Base-by-base conservation (phyloP, 371 early-diverging fungal genomes). In the Mucor plumbeus region DNA sequence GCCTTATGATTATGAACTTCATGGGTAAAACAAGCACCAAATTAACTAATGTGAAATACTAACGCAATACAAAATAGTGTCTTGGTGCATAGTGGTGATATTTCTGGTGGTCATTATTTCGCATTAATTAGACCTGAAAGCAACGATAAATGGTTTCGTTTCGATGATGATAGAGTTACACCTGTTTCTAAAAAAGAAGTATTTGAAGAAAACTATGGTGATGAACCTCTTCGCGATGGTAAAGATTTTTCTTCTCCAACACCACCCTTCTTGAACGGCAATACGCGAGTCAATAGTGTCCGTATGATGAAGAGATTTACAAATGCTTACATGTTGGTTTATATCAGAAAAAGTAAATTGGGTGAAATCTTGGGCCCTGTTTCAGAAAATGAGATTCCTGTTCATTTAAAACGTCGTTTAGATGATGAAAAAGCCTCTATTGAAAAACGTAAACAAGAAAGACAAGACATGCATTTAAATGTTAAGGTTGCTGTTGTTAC, bases 71-170 rank as follows among this genome's bases (percentile, higher is more conserved):
- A 26, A 26, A 26, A 26, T 26, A 89, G 95, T 50, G 99, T 99
- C 0, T 86, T 99, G 61, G 99, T 99, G 8, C 99, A 99, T 78
- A 91, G 90, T 65, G 99, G 99, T 59, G 97, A 95, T 73, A 73
- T 95, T 19, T 88, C 93, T 76, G 95, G 96, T 57, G 99, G 99
- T 0, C 99, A 99, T 84, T 99, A 99, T 77, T 97, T 94, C 85
- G 97, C 96, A 9, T 80, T 96, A 65, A 69, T 98, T 68, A 91
- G 91, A 60, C 95, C 98, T 11, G 87, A 88, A 68, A 82, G 86
- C 47, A 86, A 93, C 56, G 90, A 92, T 40, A 88, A 89, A 74
- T 95, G 97, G 97, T 82, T 88, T 77, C 94, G 95, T 48, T 99
- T 99, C 76, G 99, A 99, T 76, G 99, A 99, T 78, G 97, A 97